These are phyloP conservation scores for Komagataella populi DNA, from an alignment of 805 yeast species.

Conservation along the genomic window DNA sequence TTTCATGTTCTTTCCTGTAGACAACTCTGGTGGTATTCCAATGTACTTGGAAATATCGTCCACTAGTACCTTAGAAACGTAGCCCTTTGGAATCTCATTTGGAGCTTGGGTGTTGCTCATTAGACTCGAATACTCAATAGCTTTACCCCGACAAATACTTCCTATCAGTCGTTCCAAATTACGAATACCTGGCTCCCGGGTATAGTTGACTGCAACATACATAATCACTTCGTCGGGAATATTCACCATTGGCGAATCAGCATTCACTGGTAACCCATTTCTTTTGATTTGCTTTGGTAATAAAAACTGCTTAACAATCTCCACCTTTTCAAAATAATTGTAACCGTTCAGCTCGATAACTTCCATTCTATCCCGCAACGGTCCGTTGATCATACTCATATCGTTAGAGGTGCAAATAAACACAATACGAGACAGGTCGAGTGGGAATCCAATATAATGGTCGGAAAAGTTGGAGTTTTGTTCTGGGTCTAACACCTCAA, in stretches of 20 bases:
- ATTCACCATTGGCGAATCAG: conserved; percentile 19
- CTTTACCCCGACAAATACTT: conserved; percentile 67
- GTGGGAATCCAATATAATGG: conserved; percentile 76
- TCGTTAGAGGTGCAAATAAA: conserved; percentile 85
- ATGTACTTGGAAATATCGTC: conserved; percentile 54
- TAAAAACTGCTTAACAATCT: conserved; percentile 54
- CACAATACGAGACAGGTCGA: conserved; percentile 68
- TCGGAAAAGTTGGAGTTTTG: conserved; percentile 69
- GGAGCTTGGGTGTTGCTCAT: conserved; percentile 13
- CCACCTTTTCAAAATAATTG: conserved; percentile 61
- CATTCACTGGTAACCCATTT: conserved; percentile 38
- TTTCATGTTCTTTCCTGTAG: conserved; percentile 24
- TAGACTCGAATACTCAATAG: conserved; percentile 46
- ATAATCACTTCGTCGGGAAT: conserved; percentile 42
- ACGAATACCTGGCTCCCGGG: conserved; percentile 82
- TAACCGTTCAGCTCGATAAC: conserved; percentile 69
- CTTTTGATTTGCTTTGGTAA: conserved; percentile 63
- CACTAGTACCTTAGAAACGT: conserved; percentile 27
- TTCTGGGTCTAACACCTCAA: conserved; percentile 85
- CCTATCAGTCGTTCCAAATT: conserved; percentile 65
- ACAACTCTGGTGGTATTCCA: conserved; percentile 35
- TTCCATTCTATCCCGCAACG: conserved; percentile 76
- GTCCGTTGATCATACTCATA: conserved; percentile 54
- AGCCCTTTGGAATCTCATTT: conserved; percentile 12
- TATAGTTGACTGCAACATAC: conserved; percentile 52